Conservation (phyloP, 805 yeast genomes). For the Candida morakotiae region DNA sequence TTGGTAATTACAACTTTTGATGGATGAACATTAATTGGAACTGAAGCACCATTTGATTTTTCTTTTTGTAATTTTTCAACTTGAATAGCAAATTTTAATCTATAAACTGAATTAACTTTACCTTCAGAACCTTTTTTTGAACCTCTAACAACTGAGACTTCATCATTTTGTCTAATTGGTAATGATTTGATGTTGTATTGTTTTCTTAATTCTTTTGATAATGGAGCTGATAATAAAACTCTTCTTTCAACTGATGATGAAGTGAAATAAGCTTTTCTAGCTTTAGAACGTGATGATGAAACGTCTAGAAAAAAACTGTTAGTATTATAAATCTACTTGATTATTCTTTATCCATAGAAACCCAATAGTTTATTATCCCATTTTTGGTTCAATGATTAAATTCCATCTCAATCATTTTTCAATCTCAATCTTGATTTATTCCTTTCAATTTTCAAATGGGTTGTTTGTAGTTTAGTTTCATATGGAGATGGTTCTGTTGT, state of each 20-base stretch:
- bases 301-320: constrained; percentile 65
- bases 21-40: constrained; percentile 97
- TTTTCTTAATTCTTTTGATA: constrained; percentile 97
- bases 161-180: constrained; percentile 98
- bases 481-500: no score
- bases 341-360: no score
- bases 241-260: constrained; percentile 97
- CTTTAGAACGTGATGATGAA: constrained; percentile 97
- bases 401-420: no score
- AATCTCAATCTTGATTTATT: no score
- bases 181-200: constrained; percentile 93
- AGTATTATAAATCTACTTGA: constrained; percentile 17
- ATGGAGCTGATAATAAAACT: constrained; percentile 93
- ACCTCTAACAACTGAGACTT: constrained; percentile 95
- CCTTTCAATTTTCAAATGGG: no score
- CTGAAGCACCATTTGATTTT: constrained; percentile 96
- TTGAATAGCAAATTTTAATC: constrained; percentile 95
- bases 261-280: constrained; percentile 99
- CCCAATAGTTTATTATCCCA: no score
- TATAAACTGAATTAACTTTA: constrained; percentile 95
- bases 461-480: no score
- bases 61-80: constrained; percentile 96
- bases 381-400: no score
- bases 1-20: constrained; percentile 98
- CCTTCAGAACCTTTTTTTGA: constrained; percentile 99